Evolutionary conservation across 2,329 filamentous ascomycete genomes (phyloP), one percentile per base, ranked within the genome.

Genomic region (Curvularia spicifera): DNA sequence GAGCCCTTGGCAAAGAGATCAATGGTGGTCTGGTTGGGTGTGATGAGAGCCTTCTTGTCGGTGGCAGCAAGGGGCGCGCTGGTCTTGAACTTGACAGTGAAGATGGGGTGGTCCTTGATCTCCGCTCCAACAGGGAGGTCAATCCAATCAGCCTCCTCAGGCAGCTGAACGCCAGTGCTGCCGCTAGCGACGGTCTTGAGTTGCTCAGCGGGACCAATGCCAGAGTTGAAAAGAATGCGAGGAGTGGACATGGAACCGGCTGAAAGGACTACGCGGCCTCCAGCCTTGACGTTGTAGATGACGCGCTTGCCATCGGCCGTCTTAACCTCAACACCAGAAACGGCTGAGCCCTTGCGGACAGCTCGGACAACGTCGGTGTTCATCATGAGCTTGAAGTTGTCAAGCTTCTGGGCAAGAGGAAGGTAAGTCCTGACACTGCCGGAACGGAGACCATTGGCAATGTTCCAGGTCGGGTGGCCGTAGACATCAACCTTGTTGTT

Each of bases 341-440:
- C 79, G 51, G 83, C 81, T 39, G 85, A 83, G 0, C 86, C 86
- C 10, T 80, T 78, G 12, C 89, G 86, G 20, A 90, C 77, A 28
- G 90, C 83, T 18, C 88, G 83, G 59, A 84, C 81, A 9, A 90
- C 88, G 42, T 85, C 83, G 4, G 88, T 89, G 68, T 87, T 85
- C 44, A 85, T 83, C 81, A 85, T 86, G 48, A 91, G 78, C 51
- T 85, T 81, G 75, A 92, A 91, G 77, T 91, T 89, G 40, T 79
- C 73, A 55, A 85, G 81, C 45, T 80, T 78, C 54, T 82, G 80
- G 2, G 87, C 87, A 7, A 83, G 80, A 1, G 87, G 85, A 1
- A 92, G 84, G 67, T 91, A 92, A 1, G 89, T 90, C 13, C 85
- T 85, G 74, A 91, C 80, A 2, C 88, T 88, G 0, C 89, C 89